phyloP scores from a whole-genome alignment of 495 filamentous ascomycete species.

The Penicillium turbatum region DNA sequence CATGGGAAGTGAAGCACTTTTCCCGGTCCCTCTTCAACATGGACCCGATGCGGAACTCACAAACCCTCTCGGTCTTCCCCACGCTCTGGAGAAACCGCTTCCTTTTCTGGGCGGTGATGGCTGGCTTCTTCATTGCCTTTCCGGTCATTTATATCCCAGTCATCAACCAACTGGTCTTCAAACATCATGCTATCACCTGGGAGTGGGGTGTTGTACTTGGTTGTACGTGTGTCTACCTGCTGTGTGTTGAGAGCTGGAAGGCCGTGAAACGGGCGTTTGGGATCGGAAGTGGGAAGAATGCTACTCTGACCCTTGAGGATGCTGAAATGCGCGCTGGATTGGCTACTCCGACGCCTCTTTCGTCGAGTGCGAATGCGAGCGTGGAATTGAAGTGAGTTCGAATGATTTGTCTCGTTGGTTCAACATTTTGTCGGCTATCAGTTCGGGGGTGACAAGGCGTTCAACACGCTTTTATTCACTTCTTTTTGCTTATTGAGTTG shows the following conservation, averaged over 20 bases:
- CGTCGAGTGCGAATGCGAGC: conserved; percentile 33
- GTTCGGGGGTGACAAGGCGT: not conserved
- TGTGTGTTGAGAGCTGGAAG: conserved; percentile 66
- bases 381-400: conserved; percentile 30
- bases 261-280: conserved; percentile 50
- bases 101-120: conserved; percentile 67
- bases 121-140: conserved; percentile 64
- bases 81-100: conserved; percentile 69
- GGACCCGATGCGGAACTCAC: conserved; percentile 44
- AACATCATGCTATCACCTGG: conserved; percentile 68
- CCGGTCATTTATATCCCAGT: conserved; percentile 70
- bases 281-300: conserved; percentile 35
- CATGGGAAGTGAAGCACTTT: conserved; percentile 73
- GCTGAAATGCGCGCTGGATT: conserved; percentile 31
- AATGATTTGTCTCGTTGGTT: not conserved
- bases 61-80: conserved; percentile 52
- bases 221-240: conserved; percentile 56
- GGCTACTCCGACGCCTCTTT: conserved; percentile 18
- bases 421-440: conserved; percentile 11
- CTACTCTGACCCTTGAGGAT: conserved; percentile 31
- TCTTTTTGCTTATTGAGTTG: not conserved
- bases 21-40: conserved; percentile 66
- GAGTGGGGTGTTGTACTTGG: conserved; percentile 64
- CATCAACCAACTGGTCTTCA: conserved; percentile 67
- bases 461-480: not conserved